phyloP scores from a whole-genome alignment of 2,329 filamentous ascomycete species.

The Chaetomiaceae sp. region DNA sequence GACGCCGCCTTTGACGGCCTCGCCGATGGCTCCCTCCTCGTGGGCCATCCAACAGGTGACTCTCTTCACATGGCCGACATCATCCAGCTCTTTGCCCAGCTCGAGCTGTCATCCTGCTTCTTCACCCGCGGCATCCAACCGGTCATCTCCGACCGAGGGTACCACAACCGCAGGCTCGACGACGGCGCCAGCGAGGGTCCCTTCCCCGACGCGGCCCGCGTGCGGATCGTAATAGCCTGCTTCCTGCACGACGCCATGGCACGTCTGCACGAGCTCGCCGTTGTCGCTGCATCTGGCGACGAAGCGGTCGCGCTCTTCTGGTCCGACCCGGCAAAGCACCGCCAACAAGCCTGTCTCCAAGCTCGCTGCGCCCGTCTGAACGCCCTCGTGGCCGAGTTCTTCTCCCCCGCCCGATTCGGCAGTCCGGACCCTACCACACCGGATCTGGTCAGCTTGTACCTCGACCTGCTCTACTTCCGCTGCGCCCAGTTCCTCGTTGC shows the following conservation, averaged over 20 bases:
- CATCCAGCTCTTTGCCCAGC: conserved; percentile 23
- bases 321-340: conserved; percentile 19
- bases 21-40: conserved; percentile 9
- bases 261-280: conserved; percentile 18
- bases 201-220: conserved; percentile 12
- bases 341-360: conserved; percentile 18
- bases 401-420: conserved; percentile 10
- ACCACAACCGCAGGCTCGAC: conserved; percentile 15
- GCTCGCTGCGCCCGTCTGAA: conserved; percentile 17
- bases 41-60: background rate
- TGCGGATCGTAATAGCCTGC: conserved; percentile 13
- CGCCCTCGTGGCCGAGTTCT: conserved; percentile 15
- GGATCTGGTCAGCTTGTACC: conserved; percentile 14
- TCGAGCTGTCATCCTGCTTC: conserved; percentile 23
- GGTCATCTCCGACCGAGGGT: conserved; percentile 20
- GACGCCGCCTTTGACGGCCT: conserved; percentile 19
- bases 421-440: conserved; percentile 11
- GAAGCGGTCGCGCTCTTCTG: conserved; percentile 15
- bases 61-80: conserved; percentile 22
- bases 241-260: conserved; percentile 22
- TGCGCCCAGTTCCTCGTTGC: conserved; percentile 18
- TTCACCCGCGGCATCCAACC: conserved; percentile 24
- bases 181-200: conserved; percentile 12
- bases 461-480: conserved; percentile 22
- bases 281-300: background rate